Percentiles rank a stretch among this genome's conserved stretches.
Evolutionary conservation across 2,329 filamentous ascomycete species (phyloP).

Genomic region (Geoglossum cookeanum): DNA sequence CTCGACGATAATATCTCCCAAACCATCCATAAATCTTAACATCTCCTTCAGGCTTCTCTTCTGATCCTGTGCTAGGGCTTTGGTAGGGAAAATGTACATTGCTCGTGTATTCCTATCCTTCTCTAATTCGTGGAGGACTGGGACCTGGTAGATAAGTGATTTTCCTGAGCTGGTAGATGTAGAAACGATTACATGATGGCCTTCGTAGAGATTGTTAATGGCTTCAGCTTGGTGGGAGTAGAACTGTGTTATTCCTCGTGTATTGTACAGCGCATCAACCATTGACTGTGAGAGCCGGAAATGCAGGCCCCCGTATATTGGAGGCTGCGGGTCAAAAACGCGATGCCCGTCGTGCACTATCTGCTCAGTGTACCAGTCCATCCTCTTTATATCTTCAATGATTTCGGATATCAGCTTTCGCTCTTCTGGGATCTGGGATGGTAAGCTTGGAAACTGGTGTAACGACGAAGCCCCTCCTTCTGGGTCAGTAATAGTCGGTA

Average conservation of each 20-base stretch:
- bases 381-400: slow-evolving; percentile 59
- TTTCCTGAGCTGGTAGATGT: slow-evolving; percentile 96
- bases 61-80: slow-evolving; percentile 90
- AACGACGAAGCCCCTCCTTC: slow-evolving; percentile 12
- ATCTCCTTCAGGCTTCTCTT: slow-evolving; percentile 73
- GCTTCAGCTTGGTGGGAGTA: slow-evolving; percentile 89
- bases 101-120: slow-evolving; percentile 57
- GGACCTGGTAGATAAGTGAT: slow-evolving; percentile 92
- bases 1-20: slow-evolving; percentile 64
- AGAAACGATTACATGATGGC: slow-evolving; percentile 74
- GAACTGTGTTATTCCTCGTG: slow-evolving; percentile 64
- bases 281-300: slow-evolving; percentile 78
- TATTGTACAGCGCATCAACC: slow-evolving; percentile 93
- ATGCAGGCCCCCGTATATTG: slow-evolving; percentile 64
- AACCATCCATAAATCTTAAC: slow-evolving; percentile 55
- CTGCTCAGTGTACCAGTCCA: slow-evolving; percentile 78
- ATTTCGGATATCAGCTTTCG: slow-evolving; percentile 70
- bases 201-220: slow-evolving; percentile 69
- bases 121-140: slow-evolving; percentile 74
- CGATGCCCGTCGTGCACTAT: slow-evolving; percentile 86
- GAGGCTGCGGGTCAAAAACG: slow-evolving; percentile 68
- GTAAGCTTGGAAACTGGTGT: slow-evolving; percentile 16
- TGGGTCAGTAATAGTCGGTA: slow-evolving; percentile 30
- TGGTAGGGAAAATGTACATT: slow-evolving; percentile 97
- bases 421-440: slow-evolving; percentile 51